phyloP scores from a whole-genome alignment of 257 asterid genomes.

The Solanum neorickii region DNA sequence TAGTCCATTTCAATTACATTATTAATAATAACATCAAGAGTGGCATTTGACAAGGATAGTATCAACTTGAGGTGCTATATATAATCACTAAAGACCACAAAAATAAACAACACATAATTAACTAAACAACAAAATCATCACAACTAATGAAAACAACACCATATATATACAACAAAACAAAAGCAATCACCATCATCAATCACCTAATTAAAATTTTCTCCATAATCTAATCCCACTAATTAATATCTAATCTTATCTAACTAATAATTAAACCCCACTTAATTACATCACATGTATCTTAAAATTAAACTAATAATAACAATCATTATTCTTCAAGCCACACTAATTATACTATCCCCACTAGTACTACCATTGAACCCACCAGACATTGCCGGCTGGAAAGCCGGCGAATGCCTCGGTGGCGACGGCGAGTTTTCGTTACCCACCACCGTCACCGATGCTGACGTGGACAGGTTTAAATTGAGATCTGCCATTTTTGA shows the following conservation, averaged over 20 bases:
- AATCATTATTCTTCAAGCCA: constrained; percentile 55
- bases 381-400: constrained; percentile 51
- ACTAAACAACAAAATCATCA: constrained; percentile 2
- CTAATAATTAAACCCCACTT: neutral
- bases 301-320: constrained; percentile 12
- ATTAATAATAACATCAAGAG: neutral
- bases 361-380: constrained; percentile 51
- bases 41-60: neutral
- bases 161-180: constrained; percentile 17
- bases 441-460: constrained; percentile 24
- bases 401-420: constrained; percentile 32
- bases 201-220: constrained; percentile 15
- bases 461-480: constrained; percentile 46
- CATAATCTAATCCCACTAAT: neutral
- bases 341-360: constrained; percentile 88
- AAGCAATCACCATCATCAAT: constrained; percentile 11
- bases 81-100: neutral
- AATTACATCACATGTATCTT: constrained; percentile 29
- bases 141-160: constrained; percentile 15
- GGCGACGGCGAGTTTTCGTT: constrained; percentile 23
- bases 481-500: constrained; percentile 67
- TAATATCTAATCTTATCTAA: constrained; percentile 23
- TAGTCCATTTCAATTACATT: neutral
- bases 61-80: neutral
- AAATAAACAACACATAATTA: constrained; percentile 12